Percentiles rank a stretch among this genome's conserved stretches.
These are phyloP conservation scores for Fraxinus platypoda DNA, from an alignment of 305 asterid genomes.

Conservation along the genomic window DNA sequence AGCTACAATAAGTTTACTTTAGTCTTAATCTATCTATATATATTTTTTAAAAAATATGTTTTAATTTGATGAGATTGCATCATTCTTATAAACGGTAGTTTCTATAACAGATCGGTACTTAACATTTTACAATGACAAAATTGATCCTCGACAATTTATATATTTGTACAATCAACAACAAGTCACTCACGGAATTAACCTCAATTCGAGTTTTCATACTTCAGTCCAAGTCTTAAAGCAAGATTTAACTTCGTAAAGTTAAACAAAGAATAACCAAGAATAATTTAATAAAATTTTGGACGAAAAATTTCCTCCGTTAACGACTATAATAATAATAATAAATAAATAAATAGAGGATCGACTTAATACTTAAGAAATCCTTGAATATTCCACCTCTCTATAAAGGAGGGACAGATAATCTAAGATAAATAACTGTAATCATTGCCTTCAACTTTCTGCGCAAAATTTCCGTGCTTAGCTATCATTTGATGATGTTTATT, in stretches of 20 bases:
- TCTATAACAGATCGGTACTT: neutral
- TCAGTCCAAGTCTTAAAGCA: neutral
- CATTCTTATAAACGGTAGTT: neutral
- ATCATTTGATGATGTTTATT: conserved; percentile 23
- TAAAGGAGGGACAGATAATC: neutral
- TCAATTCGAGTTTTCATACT: neutral
- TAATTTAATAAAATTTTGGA: neutral
- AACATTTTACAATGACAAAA: too few species aligned
- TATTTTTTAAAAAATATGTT: too few species aligned
- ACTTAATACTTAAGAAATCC: neutral
- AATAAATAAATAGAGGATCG: neutral
- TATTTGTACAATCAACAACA: neutral
- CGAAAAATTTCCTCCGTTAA: neutral
- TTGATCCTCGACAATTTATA: neutral
- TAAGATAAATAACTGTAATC: neutral
- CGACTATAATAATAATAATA: too few species aligned
- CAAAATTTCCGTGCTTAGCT: conserved; percentile 33
- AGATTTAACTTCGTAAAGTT: neutral
- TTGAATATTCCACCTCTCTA: neutral
- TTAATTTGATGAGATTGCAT: neutral
- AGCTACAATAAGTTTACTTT: neutral
- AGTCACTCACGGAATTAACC: neutral
- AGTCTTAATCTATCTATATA: too few species aligned
- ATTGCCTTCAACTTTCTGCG: conserved; percentile 32
- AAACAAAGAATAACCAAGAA: neutral